These are phyloP conservation scores for Prunus persica DNA, from an alignment of 306 rosid species.

Conservation along the genomic window Prunus_persica_NCBIv2 NC_034010.1:11384001-11384500, in stretches of 20 bases:
- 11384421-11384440: constrained; percentile 63
- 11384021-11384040: constrained; percentile 74
- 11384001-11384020: constrained; percentile 63
- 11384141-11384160: constrained; percentile 41
- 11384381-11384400: constrained; percentile 53
- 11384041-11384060: constrained; percentile 58
- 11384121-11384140: constrained; percentile 29
- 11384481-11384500: background rate
- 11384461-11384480: background rate
- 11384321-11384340: constrained; percentile 30
- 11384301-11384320: constrained; percentile 55
- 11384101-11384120: constrained; percentile 35
- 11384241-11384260: constrained; percentile 68
- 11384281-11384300: constrained; percentile 73
- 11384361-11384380: constrained; percentile 74
- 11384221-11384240: constrained; percentile 58
- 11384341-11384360: constrained; percentile 61
- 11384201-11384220: constrained; percentile 71
- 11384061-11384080: constrained; percentile 40
- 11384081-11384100: constrained; percentile 32
- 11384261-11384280: constrained; percentile 79
- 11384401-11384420: constrained; percentile 75
- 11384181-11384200: constrained; percentile 78
- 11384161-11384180: constrained; percentile 53
- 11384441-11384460: constrained; percentile 29